These are phyloP conservation scores for Bondarzewia mesenterica DNA, from an alignment of 1,284 basidiomycete species.

Conservation along the genomic window DNA sequence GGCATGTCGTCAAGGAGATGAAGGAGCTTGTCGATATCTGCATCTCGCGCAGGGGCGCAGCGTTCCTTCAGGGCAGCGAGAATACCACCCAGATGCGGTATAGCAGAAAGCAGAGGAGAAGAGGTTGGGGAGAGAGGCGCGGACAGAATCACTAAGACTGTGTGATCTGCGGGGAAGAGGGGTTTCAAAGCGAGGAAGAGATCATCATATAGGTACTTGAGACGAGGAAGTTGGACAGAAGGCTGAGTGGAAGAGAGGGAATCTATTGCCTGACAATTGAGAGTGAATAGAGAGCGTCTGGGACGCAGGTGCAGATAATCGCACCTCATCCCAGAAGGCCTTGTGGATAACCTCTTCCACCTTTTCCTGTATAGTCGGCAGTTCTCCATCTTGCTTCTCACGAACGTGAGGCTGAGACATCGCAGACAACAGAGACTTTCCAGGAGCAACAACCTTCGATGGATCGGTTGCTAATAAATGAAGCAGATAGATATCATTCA, in stretches of 20 bases:
- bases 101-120: slow-evolving; percentile 49
- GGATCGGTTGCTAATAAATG: slow-evolving; percentile 56
- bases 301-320: slow-evolving; percentile 8
- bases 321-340: slow-evolving; percentile 69
- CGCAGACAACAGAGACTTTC: slow-evolving; percentile 61
- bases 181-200: slow-evolving; percentile 39
- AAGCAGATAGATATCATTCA: slow-evolving; percentile 55
- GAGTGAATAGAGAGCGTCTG: background rate
- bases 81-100: slow-evolving; percentile 42
- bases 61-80: slow-evolving; percentile 41
- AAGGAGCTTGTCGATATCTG: slow-evolving; percentile 37
- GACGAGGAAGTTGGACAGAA: slow-evolving; percentile 37
- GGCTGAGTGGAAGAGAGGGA: slow-evolving; percentile 36
- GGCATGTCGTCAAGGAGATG: slow-evolving; percentile 29
- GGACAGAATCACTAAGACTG: slow-evolving; percentile 39
- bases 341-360: slow-evolving; percentile 49
- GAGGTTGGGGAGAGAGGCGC: slow-evolving; percentile 56
- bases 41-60: slow-evolving; percentile 60
- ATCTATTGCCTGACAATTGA: slow-evolving; percentile 27
- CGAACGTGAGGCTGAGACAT: slow-evolving; percentile 30
- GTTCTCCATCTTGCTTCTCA: slow-evolving; percentile 16
- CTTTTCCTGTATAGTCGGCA: slow-evolving; percentile 32
- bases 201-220: slow-evolving; percentile 47
- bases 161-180: slow-evolving; percentile 45
- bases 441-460: slow-evolving; percentile 48